Conservation (phyloP, 176 grass and related monocot species). For the Oryza nivara region DNA sequence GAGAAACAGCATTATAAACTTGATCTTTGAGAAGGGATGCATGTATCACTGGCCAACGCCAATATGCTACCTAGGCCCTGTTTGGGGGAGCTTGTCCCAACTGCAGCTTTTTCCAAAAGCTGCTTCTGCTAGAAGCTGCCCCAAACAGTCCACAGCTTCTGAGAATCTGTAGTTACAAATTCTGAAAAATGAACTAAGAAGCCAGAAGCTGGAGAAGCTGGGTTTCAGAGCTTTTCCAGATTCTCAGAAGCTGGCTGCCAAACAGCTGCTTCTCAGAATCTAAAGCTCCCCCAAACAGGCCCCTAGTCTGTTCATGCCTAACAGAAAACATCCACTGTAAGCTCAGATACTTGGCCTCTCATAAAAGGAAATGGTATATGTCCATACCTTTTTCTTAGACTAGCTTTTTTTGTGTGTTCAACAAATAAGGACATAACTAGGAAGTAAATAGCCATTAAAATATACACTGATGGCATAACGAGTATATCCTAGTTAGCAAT, state of each 20-base stretch:
- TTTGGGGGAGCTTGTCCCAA: no score
- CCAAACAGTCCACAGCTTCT: no score
- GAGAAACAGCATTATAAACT: slow-evolving; percentile 13
- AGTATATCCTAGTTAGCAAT: neutral
- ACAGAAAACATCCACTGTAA: neutral
- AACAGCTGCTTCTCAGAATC: no score
- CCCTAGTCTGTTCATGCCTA: slow-evolving; percentile 15
- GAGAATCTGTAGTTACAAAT: no score
- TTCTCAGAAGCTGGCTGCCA: no score
- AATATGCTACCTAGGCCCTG: slow-evolving; percentile 5
- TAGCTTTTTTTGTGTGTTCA: neutral
- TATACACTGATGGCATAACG: slow-evolving; percentile 10
- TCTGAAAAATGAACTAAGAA: no score
- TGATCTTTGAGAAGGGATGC: neutral
- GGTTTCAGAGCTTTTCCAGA: no score
- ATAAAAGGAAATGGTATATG: neutral
- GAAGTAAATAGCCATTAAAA: neutral
- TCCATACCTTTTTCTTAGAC: neutral
- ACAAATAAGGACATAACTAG: slow-evolving; percentile 23
- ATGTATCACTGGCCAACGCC: slow-evolving; percentile 5
- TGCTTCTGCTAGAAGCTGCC: no score
- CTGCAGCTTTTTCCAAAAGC: no score
- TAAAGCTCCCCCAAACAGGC: no score
- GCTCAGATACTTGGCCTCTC: neutral
- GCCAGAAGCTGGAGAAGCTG: no score